Conservation (phyloP, 129 eudicot species). For the Chrysanthemum seticuspe region DNA sequence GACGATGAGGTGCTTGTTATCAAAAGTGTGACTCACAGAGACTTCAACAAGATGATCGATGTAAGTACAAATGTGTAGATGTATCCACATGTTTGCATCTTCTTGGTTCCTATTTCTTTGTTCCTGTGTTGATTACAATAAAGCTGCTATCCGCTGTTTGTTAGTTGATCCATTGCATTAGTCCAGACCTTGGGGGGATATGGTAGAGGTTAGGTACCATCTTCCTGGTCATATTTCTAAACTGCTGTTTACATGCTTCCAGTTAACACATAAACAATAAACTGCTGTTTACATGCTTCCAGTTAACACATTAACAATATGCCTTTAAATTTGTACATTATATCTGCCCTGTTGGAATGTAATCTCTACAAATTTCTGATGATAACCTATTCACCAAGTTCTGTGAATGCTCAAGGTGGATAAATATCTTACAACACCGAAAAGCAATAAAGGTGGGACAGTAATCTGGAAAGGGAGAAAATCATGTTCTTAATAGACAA, state of each 20-base stretch:
- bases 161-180: constrained; percentile 15
- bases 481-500: too few species aligned
- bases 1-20: constrained; percentile 88
- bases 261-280: constrained; percentile 1
- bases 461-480: background rate
- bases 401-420: background rate
- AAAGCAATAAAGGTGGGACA: background rate
- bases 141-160: constrained; percentile 10
- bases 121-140: background rate
- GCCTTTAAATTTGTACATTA: background rate
- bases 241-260: background rate
- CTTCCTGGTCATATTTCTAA: constrained; percentile 14
- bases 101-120: background rate
- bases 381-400: background rate
- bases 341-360: constrained; percentile 13
- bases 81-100: background rate
- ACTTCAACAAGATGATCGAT: constrained; percentile 88
- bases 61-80: constrained; percentile 37
- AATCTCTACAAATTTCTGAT: constrained; percentile 6
- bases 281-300: background rate
- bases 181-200: constrained; percentile 7
- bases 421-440: background rate
- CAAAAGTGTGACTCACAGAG: constrained; percentile 93
- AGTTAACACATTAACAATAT: constrained; percentile 4
- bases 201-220: constrained; percentile 8